phyloP scores from a whole-genome alignment of 129 eudicot species.

The Arctium minus region DNA sequence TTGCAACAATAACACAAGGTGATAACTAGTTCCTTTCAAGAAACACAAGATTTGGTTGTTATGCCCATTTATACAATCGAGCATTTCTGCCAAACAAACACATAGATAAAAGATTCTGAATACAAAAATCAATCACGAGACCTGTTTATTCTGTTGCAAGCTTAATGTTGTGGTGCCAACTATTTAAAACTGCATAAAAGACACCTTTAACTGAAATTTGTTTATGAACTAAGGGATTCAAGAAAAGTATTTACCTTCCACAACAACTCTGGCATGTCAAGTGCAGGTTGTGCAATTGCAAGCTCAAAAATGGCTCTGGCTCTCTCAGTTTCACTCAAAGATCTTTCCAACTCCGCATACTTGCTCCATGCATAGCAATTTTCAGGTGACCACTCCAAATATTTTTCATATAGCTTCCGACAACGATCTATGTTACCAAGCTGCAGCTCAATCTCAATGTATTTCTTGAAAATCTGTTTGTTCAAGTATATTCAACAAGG shows the following conservation, averaged over 20 bases:
- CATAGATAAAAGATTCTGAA: no score
- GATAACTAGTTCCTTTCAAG: no score
- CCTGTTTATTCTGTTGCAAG: no score
- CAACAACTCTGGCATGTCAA: conserved; percentile 83
- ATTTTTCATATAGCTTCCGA: conserved; percentile 73
- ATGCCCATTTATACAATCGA: not conserved
- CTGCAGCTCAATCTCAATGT: conserved; percentile 83
- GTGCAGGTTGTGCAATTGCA: conserved; percentile 85
- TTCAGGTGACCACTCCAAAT: conserved; percentile 85
- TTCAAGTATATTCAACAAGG: not conserved
- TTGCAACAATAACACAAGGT: no score
- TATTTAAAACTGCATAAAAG: not conserved
- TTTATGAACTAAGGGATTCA: not conserved
- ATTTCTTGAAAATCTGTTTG: conserved; percentile 79
- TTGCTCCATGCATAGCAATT: conserved; percentile 89
- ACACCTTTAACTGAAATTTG: not conserved
- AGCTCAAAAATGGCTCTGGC: conserved; percentile 90
- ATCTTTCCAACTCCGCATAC: conserved; percentile 77
- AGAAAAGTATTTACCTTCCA: conserved; percentile 59
- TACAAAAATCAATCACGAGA: no score
- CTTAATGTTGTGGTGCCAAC: no score
- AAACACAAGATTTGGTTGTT: no score
- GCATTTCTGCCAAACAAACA: not conserved
- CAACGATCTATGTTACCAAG: conserved; percentile 87
- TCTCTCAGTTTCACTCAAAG: conserved; percentile 74